These are phyloP conservation scores for Colletotrichum simmondsii DNA, from an alignment of 2,329 filamentous ascomycete species.

Conservation along the genomic window DNA sequence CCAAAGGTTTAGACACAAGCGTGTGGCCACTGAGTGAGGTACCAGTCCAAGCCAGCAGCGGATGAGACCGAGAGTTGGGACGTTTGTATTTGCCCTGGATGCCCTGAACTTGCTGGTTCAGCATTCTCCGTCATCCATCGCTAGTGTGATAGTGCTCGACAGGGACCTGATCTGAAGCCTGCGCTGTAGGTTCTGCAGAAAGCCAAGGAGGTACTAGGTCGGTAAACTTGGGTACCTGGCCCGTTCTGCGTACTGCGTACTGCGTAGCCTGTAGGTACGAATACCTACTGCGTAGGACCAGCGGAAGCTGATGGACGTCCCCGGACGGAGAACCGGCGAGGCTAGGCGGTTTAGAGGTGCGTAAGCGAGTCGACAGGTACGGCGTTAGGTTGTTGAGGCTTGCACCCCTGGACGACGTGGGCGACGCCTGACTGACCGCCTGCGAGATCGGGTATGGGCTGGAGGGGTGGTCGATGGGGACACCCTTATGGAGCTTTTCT, in stretches of 20 bases:
- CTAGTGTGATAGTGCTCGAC: slow-evolving; percentile 2
- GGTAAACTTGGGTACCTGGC: neutral
- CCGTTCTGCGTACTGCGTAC: neutral
- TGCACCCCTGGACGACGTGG: slow-evolving; percentile 15
- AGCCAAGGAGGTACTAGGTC: neutral
- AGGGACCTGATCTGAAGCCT: neutral
- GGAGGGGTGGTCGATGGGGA: slow-evolving; percentile 8
- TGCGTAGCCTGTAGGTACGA: too few relatives aligned
- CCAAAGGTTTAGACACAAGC: slow-evolving; percentile 12
- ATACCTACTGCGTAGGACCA: neutral
- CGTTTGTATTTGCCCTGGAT: neutral
- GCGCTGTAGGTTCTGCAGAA: neutral
- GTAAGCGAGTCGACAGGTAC: slow-evolving; percentile 27
- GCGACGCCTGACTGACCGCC: slow-evolving; percentile 22
- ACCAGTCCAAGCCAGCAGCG: neutral
- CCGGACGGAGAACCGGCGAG: slow-evolving; percentile 32
- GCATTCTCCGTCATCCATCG: slow-evolving; percentile 4
- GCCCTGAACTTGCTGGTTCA: slow-evolving; percentile 9
- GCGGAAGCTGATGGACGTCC: slow-evolving; percentile 25
- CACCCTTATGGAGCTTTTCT: neutral
- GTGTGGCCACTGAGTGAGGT: slow-evolving; percentile 1
- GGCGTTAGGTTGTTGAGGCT: slow-evolving; percentile 33
- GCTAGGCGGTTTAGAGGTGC: slow-evolving; percentile 33
- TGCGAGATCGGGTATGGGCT: slow-evolving; percentile 11
- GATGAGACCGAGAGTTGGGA: neutral